phyloP scores from a whole-genome alignment of 352 stramenopile genomes.

The Globisporangium canariense region DNA sequence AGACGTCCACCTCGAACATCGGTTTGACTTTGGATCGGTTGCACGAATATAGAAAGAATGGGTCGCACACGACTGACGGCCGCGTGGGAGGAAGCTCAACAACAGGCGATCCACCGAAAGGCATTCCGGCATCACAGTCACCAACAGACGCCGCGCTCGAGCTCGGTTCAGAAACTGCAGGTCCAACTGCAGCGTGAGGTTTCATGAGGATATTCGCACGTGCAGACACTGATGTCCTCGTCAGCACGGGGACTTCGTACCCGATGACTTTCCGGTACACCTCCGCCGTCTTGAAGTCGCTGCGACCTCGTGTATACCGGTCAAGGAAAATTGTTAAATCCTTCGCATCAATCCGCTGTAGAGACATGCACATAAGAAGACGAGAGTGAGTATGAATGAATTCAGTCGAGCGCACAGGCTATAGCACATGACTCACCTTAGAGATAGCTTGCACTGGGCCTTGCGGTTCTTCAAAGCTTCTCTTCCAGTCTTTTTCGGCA shows the following conservation, averaged over 20 bases:
- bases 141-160: slow-evolving; percentile 8
- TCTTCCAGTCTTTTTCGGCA: slow-evolving; percentile 47
- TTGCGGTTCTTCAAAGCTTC: slow-evolving; percentile 68
- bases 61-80: slow-evolving; percentile 53
- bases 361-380: not conserved
- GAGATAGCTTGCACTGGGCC: slow-evolving; percentile 43
- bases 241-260: slow-evolving; percentile 79
- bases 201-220: slow-evolving; percentile 54
- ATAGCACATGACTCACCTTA: slow-evolving; percentile 31
- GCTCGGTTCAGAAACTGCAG: slow-evolving; percentile 1
- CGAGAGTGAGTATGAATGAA: not conserved
- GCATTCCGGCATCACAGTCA: not conserved
- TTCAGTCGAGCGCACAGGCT: not conserved
- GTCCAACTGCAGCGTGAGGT: slow-evolving; percentile 17
- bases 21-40: slow-evolving; percentile 33
- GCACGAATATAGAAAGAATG: slow-evolving; percentile 70
- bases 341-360: slow-evolving; percentile 58
- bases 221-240: slow-evolving; percentile 60
- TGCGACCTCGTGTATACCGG: slow-evolving; percentile 64
- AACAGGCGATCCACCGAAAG: not conserved
- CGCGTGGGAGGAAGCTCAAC: slow-evolving; percentile 27
- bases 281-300: slow-evolving; percentile 17
- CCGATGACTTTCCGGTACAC: slow-evolving; percentile 72
- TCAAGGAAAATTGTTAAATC: slow-evolving; percentile 85
- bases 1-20: slow-evolving; percentile 69